Percentiles rank a stretch among this genome's conserved stretches.
Evolutionary conservation across 495 filamentous ascomycete species (phyloP).

Genomic region (Melanomma pulvis-pyrius): DNA sequence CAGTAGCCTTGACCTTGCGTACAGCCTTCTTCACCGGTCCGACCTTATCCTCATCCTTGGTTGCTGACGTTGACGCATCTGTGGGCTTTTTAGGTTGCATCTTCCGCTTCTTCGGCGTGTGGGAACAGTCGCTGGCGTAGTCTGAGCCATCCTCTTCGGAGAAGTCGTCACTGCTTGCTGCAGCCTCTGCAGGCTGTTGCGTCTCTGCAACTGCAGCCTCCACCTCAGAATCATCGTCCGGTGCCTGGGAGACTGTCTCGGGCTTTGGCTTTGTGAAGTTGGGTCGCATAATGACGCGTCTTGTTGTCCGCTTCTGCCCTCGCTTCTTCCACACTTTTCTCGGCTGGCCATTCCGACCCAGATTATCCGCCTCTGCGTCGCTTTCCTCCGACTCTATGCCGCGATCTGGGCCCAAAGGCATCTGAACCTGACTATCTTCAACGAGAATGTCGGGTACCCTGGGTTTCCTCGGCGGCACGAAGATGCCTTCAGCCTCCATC

Average conservation of each 20-base stretch:
- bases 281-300: slow-evolving; percentile 63
- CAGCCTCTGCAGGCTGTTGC: background rate
- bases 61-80: background rate
- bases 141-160: slow-evolving; percentile 40
- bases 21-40: slow-evolving; percentile 31
- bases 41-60: slow-evolving; percentile 11
- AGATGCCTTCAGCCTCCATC: slow-evolving; percentile 47
- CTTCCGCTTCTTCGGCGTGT: slow-evolving; percentile 35
- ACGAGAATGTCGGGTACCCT: slow-evolving; percentile 51
- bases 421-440: slow-evolving; percentile 62
- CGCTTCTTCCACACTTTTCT: slow-evolving; percentile 82
- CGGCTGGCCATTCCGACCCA: slow-evolving; percentile 51
- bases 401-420: slow-evolving; percentile 63
- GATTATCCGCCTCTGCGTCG: slow-evolving; percentile 31
- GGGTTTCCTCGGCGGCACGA: slow-evolving; percentile 15
- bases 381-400: slow-evolving; percentile 56
- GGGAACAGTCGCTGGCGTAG: slow-evolving; percentile 33
- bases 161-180: slow-evolving; percentile 14
- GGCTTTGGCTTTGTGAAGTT: slow-evolving; percentile 34
- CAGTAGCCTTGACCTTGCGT: slow-evolving; percentile 31
- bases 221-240: slow-evolving; percentile 9
- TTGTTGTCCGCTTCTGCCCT: slow-evolving; percentile 85
- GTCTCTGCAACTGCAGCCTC: slow-evolving; percentile 21
- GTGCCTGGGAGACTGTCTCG: slow-evolving; percentile 2
- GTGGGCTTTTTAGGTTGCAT: slow-evolving; percentile 10